phyloP scores from a whole-genome alignment of 345 rosid species.

The Citrus medica region DNA sequence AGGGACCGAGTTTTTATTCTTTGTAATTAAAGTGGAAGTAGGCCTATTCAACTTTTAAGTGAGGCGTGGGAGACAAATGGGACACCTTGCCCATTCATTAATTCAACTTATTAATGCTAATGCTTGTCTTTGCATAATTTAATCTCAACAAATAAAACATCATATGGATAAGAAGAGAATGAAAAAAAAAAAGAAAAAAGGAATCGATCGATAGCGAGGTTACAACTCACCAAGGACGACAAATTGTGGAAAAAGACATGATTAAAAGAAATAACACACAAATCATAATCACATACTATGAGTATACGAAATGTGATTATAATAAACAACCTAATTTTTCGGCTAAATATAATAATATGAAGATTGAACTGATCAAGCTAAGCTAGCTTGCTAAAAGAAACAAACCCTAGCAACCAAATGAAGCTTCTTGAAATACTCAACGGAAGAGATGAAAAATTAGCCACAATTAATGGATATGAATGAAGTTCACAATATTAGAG shows the following conservation, averaged over 20 bases:
- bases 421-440: not conserved
- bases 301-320: not conserved
- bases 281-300: not conserved
- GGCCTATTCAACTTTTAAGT: slow-evolving; percentile 4
- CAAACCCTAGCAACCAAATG: no score
- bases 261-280: no score
- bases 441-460: not conserved
- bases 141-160: not conserved
- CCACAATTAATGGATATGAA: not conserved
- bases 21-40: slow-evolving; percentile 3
- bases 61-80: slow-evolving; percentile 24
- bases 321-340: no score
- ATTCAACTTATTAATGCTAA: slow-evolving; percentile 2
- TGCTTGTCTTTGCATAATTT: slow-evolving; percentile 5
- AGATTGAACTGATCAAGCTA: no score
- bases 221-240: not conserved
- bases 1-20: slow-evolving; percentile 9
- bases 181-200: not conserved
- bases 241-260: not conserved
- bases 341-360: no score
- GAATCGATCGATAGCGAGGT: not conserved
- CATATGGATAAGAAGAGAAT: not conserved
- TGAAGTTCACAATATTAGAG: not conserved
- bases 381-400: no score
- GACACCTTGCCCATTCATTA: slow-evolving; percentile 12